Conservation (phyloP, 2,329 filamentous ascomycete genomes). For the Ophiostoma piceae region DNA sequence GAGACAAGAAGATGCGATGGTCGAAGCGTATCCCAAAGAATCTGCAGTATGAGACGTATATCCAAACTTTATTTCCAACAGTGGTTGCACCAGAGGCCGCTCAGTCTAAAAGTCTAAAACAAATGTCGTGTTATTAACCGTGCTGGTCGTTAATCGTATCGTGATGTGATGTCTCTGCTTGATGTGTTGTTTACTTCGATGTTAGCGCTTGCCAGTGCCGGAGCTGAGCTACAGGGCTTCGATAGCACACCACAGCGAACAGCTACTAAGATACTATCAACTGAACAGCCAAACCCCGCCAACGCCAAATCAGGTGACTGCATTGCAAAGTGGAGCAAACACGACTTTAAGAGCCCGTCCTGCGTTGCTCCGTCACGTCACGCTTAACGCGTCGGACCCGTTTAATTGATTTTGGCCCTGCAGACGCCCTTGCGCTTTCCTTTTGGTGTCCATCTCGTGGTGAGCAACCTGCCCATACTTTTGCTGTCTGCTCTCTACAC, state of each 20-base stretch:
- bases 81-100: too few relatives aligned
- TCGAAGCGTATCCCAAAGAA: neutral
- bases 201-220: neutral
- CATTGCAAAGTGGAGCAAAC: slow-evolving; percentile 23
- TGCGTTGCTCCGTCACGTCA: slow-evolving; percentile 29
- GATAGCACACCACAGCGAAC: neutral
- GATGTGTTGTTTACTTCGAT: slow-evolving; percentile 10
- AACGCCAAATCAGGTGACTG: slow-evolving; percentile 26
- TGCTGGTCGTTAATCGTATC: too few relatives aligned
- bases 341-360: slow-evolving; percentile 26
- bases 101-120: too few relatives aligned
- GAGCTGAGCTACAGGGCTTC: neutral
- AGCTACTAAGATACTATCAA: too few relatives aligned
- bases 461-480: neutral
- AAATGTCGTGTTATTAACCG: too few relatives aligned
- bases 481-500: neutral
- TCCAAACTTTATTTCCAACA: neutral
- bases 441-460: neutral
- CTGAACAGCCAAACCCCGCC: slow-evolving; percentile 12
- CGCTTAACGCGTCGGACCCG: slow-evolving; percentile 30
- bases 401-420: slow-evolving; percentile 26
- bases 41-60: neutral
- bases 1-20: neutral
- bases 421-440: slow-evolving; percentile 7
- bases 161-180: too few relatives aligned